Base-by-base conservation (phyloP, 192 early-diverging fungal genomes). In the Lunasporangiospora selenospora region DNA sequence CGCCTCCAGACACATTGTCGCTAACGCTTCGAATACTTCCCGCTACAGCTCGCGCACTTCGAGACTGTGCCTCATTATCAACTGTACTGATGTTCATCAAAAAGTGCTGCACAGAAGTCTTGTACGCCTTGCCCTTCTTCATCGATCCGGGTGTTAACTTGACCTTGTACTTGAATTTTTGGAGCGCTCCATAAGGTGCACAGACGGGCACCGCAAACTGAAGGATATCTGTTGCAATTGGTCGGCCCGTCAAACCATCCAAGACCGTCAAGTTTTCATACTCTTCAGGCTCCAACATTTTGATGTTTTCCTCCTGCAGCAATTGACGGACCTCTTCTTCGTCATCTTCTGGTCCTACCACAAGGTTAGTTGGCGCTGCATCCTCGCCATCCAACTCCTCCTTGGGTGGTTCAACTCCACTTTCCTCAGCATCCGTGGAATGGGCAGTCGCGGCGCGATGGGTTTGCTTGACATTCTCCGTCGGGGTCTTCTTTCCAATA, bases 141-240 rank as follows among this genome's bases (percentile, higher is more conserved):
- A 90, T 77, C 15, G 86, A 80, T 19, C 96, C 98, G 15, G 98
- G 96, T 8, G 88, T 78, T 26, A 99, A 80, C 67, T 99, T 99
- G 29, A 96, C 88, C 70, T 93, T 96, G 79, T 96, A 99, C 78
- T 95, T 96, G 83, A 88, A 97, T 58, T 89, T 87, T 27, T 89
- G 88, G 13, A 99, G 76, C 4, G 90, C 84, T 7, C 62, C 58
- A 83, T 97, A 99, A 0, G 96, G 97, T 1, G 94, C 96, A 75
- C 96, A 96, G 9, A 99, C 92, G 0, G 97, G 94, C 10, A 99
- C 82, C 11, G 93, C 95, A 79, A 87, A 88, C 38, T 85, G 79
- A 15, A 99, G 64, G 31, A 86, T 88, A 78, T 99, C 97, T 1
- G 87, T 82, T 0, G 87, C 79, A 34, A 90, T 64, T 4, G 97